phyloP scores from a whole-genome alignment of 768 basidiomycete species.

The Lanmaoa rubissima region DNA sequence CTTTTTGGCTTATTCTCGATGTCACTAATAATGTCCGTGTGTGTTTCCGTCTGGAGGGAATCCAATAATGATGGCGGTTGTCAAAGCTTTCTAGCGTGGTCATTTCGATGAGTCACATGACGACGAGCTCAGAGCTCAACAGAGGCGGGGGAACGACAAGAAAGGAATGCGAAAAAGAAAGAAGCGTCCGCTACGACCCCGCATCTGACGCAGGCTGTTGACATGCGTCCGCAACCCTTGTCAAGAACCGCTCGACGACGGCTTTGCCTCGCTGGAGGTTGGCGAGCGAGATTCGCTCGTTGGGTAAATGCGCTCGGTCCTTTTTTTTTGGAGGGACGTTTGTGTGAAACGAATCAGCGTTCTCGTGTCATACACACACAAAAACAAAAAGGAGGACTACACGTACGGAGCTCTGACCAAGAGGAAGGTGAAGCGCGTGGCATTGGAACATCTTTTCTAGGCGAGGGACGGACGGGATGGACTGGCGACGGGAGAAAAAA shows the following conservation, averaged over 20 bases:
- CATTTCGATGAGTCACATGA: no score
- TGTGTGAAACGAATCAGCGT: neutral
- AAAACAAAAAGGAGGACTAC: neutral
- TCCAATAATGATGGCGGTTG: no score
- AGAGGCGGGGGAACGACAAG: no score
- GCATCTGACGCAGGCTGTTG: neutral
- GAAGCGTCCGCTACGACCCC: neutral
- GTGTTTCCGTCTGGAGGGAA: no score
- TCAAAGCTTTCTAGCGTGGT: no score
- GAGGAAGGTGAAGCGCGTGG: slow-evolving; percentile 87
- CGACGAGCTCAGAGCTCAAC: no score
- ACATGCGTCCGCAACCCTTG: slow-evolving; percentile 43
- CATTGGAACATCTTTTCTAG: slow-evolving; percentile 91
- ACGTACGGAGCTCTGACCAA: slow-evolving; percentile 87
- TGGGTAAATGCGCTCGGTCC: slow-evolving; percentile 92
- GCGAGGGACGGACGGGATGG: slow-evolving; percentile 91
- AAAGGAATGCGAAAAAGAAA: neutral
- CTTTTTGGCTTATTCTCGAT: neutral
- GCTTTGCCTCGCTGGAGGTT: slow-evolving; percentile 79
- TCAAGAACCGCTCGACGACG: slow-evolving; percentile 72
- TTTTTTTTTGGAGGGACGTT: neutral
- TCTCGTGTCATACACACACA: neutral
- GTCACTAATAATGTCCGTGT: no score
- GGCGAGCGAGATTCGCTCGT: slow-evolving; percentile 84
- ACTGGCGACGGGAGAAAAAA: slow-evolving; percentile 41